Evolutionary conservation across 306 rosid species (phyloP), one percentile per base, ranked within the genome.

Genomic region (Trifolium repens): DNA sequence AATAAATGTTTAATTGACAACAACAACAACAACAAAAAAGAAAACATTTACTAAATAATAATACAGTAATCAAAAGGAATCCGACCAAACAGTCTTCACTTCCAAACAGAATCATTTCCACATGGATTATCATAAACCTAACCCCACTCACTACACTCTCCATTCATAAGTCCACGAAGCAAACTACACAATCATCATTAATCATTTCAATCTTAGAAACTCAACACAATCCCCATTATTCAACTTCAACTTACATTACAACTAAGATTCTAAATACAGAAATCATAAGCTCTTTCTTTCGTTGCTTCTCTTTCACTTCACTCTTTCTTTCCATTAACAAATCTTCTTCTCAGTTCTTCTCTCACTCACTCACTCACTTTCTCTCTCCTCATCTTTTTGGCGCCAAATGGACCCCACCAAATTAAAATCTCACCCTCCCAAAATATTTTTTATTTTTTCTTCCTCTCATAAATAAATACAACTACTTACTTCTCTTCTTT

Each of bases 301-400:
- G 0, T 76, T 67, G 86, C 98, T 89, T 91, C 85, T 94, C 92
- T 93, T 91, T 86, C 78, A 89, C 93, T 89, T 83, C 79, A 77
- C 78, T 68, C 59, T 62, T 69, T 68, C 59, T 62, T 69, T 57
- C 75, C 54, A 73, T 75, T 84, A 64, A 40, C 79, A 67, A 72
- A 42, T 78, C 35, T 32, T 32, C 35, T 32, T 4, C 35, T 32
- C 34, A 30, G n/a, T n/a, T n/a, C n/a, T n/a, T n/a, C n/a, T 22
- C 62, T 57, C 78, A 49, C 47, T 53, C 27, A 17, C 1, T 22
- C 59, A 9, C 9, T 55, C 54, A 27, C 22, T 67, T 11, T 67
- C 58, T 67, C 69, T n/a, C 42, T 67, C 37, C 0, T 2, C 1
- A 17, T 46, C 43, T 37, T 76, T 85, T 78, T 88, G 89, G 96